A percentile compares a stretch with the other conserved stretches of the same genome.
Evolutionary conservation across 192 early-diverging fungal species (phyloP).

Genomic region (Umbelopsis vinacea): DNA sequence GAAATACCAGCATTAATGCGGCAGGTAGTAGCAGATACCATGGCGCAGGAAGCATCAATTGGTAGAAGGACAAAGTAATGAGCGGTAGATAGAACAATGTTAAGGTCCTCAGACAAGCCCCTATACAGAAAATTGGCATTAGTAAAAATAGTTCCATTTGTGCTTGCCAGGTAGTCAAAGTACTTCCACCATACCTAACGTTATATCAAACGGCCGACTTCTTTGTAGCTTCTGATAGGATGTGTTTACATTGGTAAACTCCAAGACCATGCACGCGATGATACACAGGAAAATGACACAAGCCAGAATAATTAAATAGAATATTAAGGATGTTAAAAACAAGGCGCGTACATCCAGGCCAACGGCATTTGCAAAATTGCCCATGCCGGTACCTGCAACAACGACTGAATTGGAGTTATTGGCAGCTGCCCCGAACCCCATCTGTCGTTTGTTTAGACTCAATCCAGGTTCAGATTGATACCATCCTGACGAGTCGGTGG

Average conservation of each 20-base stretch:
- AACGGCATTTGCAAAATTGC: conserved; percentile 30
- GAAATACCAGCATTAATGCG: conserved; percentile 40
- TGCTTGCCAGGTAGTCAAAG: too few species aligned
- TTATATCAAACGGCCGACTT: background rate
- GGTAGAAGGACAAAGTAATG: conserved; percentile 48
- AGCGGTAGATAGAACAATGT: conserved; percentile 47
- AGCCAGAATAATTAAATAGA: conserved; percentile 28
- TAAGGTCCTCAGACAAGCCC: conserved; percentile 45
- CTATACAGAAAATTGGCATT: conserved; percentile 24
- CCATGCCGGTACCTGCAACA: conserved; percentile 35
- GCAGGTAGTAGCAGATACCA: conserved; percentile 38
- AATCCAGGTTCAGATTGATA: conserved; percentile 16
- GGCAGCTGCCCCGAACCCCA: background rate
- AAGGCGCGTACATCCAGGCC: conserved; percentile 30
- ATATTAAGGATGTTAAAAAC: conserved; percentile 31
- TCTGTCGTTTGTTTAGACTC: conserved; percentile 4
- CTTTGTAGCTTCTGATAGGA: background rate
- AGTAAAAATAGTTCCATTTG: too few species aligned
- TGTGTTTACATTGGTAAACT: background rate
- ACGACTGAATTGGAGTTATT: conserved; percentile 24
- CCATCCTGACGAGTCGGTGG: conserved; percentile 17
- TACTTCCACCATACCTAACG: background rate
- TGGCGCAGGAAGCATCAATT: conserved; percentile 45
- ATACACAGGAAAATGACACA: conserved; percentile 24
- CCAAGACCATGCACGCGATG: conserved; percentile 5